Percentiles rank a stretch among this genome's conserved stretches.
phyloP scores from a whole-genome alignment of 331 rosid species.

The Malus hybrid region DNA sequence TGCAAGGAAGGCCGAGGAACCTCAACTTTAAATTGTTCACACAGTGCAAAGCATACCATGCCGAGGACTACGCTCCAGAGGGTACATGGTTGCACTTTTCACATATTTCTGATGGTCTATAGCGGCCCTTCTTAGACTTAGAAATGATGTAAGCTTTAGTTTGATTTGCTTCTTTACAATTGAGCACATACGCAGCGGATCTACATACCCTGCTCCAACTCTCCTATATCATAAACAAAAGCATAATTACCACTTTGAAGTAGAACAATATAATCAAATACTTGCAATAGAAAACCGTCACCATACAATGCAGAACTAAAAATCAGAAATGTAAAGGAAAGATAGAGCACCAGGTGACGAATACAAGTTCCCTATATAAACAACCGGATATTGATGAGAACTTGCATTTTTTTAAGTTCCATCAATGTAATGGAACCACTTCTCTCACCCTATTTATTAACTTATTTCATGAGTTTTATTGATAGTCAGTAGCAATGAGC shows the following conservation, averaged over 20 bases:
- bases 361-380: background rate
- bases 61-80: conserved; percentile 65
- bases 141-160: conserved; percentile 29
- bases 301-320: background rate
- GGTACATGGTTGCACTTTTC: conserved; percentile 74
- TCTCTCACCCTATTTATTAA: background rate
- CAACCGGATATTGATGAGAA: background rate
- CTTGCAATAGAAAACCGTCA: background rate
- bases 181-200: conserved; percentile 65
- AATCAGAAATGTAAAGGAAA: background rate
- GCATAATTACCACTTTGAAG: background rate
- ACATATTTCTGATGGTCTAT: conserved; percentile 50
- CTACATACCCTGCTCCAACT: conserved; percentile 73
- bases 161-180: conserved; percentile 45
- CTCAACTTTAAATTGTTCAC: conserved; percentile 27
- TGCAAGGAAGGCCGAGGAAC: background rate
- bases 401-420: background rate
- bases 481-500: background rate
- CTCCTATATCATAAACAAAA: conserved; percentile 45
- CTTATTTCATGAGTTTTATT: background rate
- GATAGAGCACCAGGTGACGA: background rate
- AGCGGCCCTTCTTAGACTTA: conserved; percentile 52
- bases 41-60: conserved; percentile 74
- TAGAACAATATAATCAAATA: background rate
- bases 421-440: background rate